Evolutionary conservation across 1,284 basidiomycete genomes (phyloP), one percentile per base, ranked within the genome.

Genomic region (Cryptococcus sp.): DNA sequence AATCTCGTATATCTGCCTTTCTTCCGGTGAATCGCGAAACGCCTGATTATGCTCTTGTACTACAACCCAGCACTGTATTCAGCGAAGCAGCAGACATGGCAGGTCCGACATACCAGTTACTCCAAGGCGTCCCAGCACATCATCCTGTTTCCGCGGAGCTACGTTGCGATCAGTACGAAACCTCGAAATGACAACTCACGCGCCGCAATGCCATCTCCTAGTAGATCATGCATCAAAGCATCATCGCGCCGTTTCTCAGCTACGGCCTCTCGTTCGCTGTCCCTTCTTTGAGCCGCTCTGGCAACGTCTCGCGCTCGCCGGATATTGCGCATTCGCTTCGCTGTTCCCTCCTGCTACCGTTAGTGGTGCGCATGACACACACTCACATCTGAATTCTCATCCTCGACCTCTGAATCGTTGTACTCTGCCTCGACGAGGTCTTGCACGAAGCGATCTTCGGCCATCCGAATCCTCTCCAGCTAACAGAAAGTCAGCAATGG

Each of bases 11-110:
- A 76, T 69, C 20, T 62, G 49, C 16, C 68, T 50, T 54, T 77
- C 75, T 46, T 73, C 71, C 0, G 67, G 62, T 1, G 73, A 76
- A 47, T 77, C 73, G 3, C 59, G 55, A 52, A 77, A 75, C 0
- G 68, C 73, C 5, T 54, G 52, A 11, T 72, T 65, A 49, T 77
- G 75, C 2, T 63, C 41, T 7, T n/a, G 22, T 22, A 23, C 39
- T 55, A 16, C 20, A 52, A 52, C n/a, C 5, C 13, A 23, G 27
- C 22, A n/a, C 22, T n/a, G 23, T 47, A 39, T 40, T 20, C 27
- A 35, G n/a, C n/a, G 35, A 38, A 5, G 30, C 49, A 17, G 49
- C 49, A 35, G 38, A 25, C 7, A 19, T 13, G 8, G 13, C 17
- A 8, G 19, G 17, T 19, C 13, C 20, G 43, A 57, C 69, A 58